Base-by-base conservation (phyloP, 1,139 yeast genomes). In the Wickerhamomyces sp. region DNA sequence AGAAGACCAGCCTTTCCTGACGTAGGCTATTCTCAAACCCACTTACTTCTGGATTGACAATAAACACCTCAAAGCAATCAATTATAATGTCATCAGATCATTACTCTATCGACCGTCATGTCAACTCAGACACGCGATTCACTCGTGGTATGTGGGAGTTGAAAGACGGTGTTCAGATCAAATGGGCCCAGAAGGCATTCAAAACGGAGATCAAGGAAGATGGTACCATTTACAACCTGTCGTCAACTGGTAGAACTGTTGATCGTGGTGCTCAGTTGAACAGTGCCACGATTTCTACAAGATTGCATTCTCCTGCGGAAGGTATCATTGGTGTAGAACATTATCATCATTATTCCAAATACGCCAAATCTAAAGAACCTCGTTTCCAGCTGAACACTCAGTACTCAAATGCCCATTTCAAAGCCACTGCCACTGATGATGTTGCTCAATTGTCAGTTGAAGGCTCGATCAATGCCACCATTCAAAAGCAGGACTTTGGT, bases 101-200 rank as follows among this genome's bases (percentile, higher is more conserved):
- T 16, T 32, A 28, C 21, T 36, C 38, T 15, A 18, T 29, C 12
- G 42, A 44, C 33, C 32, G 47, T 22, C 31, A 36, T 26, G 33
- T 42, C 25, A 31, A 26, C 4, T 28, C 38, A 6, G 48, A 45
- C 30, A 45, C 47, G 19, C 27, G 34, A 17, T 45, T 45, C 35
- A 36, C 43, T 11, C 30, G 40, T 29, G 49, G 49, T 3, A 45
- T 45, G 49, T 45, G 49, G 49, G 47, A 43, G 35, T 6, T 24
- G 14, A 41, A 41, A 18, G 41, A 40, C 4, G 46, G 42, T 18
- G 47, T 45, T 29, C 30, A 32, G n/a, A 31, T 45, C 26, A 36
- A 31, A 18, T 45, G 47, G 47, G 49, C 49, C 4, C 42, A 41
- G 26, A 35, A 36, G 23, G 23, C 46, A 4, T 43, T 38, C 42